Base-by-base conservation (phyloP, 495 filamentous ascomycete species). In the Glarea lozoyensis region DNA sequence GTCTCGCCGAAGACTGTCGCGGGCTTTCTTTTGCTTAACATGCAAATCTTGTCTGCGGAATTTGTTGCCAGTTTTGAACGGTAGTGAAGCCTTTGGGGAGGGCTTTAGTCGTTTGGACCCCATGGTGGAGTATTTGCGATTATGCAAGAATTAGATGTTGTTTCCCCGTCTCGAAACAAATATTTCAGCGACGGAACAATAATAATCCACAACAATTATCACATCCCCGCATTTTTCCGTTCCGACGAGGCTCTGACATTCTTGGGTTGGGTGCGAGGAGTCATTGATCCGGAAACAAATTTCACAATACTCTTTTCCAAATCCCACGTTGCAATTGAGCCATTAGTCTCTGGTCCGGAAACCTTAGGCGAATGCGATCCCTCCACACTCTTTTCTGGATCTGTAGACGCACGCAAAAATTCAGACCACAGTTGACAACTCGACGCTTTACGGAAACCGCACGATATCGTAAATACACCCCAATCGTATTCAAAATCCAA, bases 1-100 rank as follows among this genome's bases (percentile, higher is more conserved):
- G 45, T 84, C 82, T 50, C 86, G 84, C 48, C 81, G 86, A 33
- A 74, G 61, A 51, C 75, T 73, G 50, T 84, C 82, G 45, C 76
- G 73, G 5, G 72, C 68, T 54, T 81, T 80, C 66, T 95, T 96
- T 55, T 83, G 72, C 52, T 81, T 75, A 52, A 90, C 72, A 56
- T 89, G 82, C 37, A 86, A 67, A 46, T 76, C 61, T 60, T 92
- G 72, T 15, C 90, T 73, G 48, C 73, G 78, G 23, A 81, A 60
- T 62, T 93, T 94, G 63, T 96, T 96, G 22, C 39, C 47, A 2
- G 58, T 56, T 31, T 58, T 62, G 46, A 64, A 63, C 2, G 59
- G 60, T 37, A 64, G 45, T 10, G 53, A 32, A 6, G 61, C 60
- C 44, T 64, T 66, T 4, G 54, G 24, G 5, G 61, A 62, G 1